Percentiles rank a stretch among this genome's conserved stretches.
phyloP scores from a whole-genome alignment of 352 stramenopile genomes.

The Phytophthora ramorum region DNA sequence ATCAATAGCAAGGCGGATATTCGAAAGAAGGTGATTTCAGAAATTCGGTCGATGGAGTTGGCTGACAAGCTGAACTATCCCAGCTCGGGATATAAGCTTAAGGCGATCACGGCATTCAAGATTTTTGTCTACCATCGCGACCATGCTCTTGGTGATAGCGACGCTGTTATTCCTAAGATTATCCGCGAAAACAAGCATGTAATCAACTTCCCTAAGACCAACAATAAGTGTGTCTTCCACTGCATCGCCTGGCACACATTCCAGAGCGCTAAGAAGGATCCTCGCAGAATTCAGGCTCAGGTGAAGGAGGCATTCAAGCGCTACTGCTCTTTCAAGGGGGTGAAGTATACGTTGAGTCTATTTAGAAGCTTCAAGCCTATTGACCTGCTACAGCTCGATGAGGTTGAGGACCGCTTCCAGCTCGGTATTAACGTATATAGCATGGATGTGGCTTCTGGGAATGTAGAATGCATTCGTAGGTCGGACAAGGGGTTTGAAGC shows the following conservation, averaged over 20 bases:
- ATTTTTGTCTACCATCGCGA: conserved; percentile 22
- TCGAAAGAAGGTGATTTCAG: conserved; percentile 12
- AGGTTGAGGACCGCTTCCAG: no score
- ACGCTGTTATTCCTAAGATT: conserved; percentile 21
- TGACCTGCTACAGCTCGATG: conserved; percentile 5
- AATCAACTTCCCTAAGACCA: conserved; percentile 34
- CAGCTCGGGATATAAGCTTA: neutral
- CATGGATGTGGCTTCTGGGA: no score
- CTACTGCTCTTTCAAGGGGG: neutral
- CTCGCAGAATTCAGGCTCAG: no score
- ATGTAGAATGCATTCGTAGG: no score
- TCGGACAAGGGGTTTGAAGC: no score
- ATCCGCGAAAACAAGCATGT: conserved; percentile 28
- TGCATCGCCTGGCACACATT: no score
- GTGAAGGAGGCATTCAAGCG: no score
- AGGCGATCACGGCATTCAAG: conserved; percentile 9
- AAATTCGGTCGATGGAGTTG: conserved; percentile 15
- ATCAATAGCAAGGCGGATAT: conserved; percentile 12
- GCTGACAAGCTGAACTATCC: conserved; percentile 12
- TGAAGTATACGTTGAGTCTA: conserved; percentile 3
- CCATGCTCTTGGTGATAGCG: conserved; percentile 16
- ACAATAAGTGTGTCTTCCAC: conserved; percentile 14
- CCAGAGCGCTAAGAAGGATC: conserved; percentile 7
- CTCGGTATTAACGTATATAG: no score
- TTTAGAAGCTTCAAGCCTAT: conserved; percentile 8